These are phyloP conservation scores for Aspergillus sp. DNA, from an alignment of 2,329 filamentous ascomycete genomes.

Conservation along the genomic window DNA sequence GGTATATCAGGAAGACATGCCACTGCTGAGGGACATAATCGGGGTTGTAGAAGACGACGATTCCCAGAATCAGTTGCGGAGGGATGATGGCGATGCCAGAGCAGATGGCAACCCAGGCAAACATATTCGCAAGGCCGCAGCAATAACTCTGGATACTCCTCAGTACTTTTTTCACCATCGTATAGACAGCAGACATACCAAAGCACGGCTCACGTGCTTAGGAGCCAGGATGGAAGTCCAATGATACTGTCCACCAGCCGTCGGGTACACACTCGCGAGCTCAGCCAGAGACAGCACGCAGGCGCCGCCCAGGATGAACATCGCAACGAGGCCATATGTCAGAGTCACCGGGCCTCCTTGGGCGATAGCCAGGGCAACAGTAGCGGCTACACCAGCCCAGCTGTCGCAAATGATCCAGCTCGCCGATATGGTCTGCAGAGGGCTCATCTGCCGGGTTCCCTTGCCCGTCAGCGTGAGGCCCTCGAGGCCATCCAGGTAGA, in stretches of 20 bases:
- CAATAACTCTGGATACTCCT: constrained; percentile 13
- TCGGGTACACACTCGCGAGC: constrained; percentile 28
- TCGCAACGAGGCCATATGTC: constrained; percentile 23
- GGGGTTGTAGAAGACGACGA: constrained; percentile 9
- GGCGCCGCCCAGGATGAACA: constrained; percentile 15
- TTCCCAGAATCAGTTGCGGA: constrained; percentile 11
- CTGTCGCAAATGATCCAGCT: constrained; percentile 19
- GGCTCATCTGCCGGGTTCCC: constrained; percentile 4
- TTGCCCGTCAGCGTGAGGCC: no score
- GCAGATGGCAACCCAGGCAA: constrained; percentile 16
- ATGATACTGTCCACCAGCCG: constrained; percentile 33
- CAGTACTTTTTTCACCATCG: neutral
- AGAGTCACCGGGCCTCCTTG: constrained; percentile 15
- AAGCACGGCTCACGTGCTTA: constrained; percentile 3
- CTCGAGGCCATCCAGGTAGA: no score
- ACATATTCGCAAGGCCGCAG: constrained; percentile 15
- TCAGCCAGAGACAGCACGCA: constrained; percentile 27
- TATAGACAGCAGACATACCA: constrained; percentile 2
- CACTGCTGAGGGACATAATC: constrained; percentile 10
- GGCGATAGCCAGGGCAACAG: constrained; percentile 12
- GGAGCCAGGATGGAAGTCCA: constrained; percentile 23
- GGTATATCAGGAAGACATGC: constrained; percentile 17
- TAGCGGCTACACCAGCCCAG: constrained; percentile 16
- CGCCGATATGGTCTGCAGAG: constrained; percentile 12
- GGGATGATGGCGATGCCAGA: constrained; percentile 14